Evolutionary conservation across 2,329 filamentous ascomycete genomes (phyloP), one percentile per base, ranked within the genome.

Genomic region (Penicillium sp.): DNA sequence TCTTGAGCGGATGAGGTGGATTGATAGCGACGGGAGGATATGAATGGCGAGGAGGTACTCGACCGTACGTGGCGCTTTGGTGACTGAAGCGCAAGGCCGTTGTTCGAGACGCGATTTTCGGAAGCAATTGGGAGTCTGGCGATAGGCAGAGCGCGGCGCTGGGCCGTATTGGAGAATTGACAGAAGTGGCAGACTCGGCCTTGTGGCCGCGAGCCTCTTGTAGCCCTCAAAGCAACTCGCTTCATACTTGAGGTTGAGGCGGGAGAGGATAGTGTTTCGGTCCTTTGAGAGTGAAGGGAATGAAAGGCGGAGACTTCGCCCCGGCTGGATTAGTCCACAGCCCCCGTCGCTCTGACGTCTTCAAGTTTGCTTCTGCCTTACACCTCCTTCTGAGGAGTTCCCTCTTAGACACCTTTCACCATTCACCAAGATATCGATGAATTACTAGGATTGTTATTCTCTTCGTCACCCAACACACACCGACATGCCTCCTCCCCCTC

Each of bases 401-500:
- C 10, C 24, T 28, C 10, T 28, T 10, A 28, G 5, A 28, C 5
- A 51, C 37, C 28, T 28, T 26, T 42, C 31, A 31, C 47, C 40
- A 37, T 33, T 55, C 56, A 24, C 37, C 3, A 37, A 19, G 5
- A 37, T 37, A 21, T 39, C 36, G 24, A 57, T 61, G 50, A 40
- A 37, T 21, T 23, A 16, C 26, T 44, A 21, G 28, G 14, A 11
- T n/a, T 14, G 21, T 44, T 31, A 33, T 26, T 14, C 3, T 54
- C n/a, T 43, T 34, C 37, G 42, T 53, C 40, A 54, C 40, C n/a
- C 54, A 48, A 49, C 46, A 10, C 48, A 31, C 49, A 55, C 57
- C 55, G 70, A 54, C 48, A 77, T 77, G 71, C 75, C 77, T 64
- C 74, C 86, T 43, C 87, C 88, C 50, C 88, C 89, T 2, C 88